Evolutionary conservation across 2,329 filamentous ascomycete genomes (phyloP).

Genomic region (Colletotrichum eremochloae): DNA sequence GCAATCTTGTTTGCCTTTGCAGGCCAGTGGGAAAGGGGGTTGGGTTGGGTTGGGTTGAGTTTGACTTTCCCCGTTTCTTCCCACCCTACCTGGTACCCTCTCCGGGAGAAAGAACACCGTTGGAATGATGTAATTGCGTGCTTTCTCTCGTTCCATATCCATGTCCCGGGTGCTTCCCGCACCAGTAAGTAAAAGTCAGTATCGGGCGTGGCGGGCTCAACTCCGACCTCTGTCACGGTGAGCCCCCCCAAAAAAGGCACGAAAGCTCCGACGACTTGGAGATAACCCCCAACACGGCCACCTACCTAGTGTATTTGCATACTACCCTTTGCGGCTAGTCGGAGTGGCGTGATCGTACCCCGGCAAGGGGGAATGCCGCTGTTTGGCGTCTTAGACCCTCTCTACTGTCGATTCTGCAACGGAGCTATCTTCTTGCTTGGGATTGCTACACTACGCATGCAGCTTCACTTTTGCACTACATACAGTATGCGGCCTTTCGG

Average conservation of each 20-base stretch:
- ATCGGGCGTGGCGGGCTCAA: constrained; percentile 12
- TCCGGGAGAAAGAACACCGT: neutral
- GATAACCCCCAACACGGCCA: constrained; percentile 5
- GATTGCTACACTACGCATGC: constrained; percentile 4
- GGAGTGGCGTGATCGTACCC: constrained; percentile 17
- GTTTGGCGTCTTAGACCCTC: neutral
- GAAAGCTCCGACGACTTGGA: constrained; percentile 17
- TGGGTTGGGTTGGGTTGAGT: neutral
- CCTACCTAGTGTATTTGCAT: neutral
- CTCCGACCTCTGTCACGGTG: neutral
- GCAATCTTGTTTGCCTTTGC: neutral
- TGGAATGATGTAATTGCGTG: neutral
- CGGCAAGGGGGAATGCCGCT: neutral
- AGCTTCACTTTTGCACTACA: neutral
- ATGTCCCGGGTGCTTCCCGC: constrained; percentile 7
- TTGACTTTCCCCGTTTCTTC: neutral
- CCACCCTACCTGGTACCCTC: neutral
- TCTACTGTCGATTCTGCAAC: constrained; percentile 10
- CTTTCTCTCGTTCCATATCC: neutral
- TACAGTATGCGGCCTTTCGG: neutral
- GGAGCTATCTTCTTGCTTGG: neutral
- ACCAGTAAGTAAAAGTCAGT: neutral
- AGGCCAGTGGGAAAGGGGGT: neutral
- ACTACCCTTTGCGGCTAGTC: constrained; percentile 13
- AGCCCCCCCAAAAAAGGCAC: too few relatives aligned